A percentile compares a stretch with the other conserved stretches of the same genome.
phyloP scores from a whole-genome alignment of 106 monocot genomes.

The Chionographis japonica region DNA sequence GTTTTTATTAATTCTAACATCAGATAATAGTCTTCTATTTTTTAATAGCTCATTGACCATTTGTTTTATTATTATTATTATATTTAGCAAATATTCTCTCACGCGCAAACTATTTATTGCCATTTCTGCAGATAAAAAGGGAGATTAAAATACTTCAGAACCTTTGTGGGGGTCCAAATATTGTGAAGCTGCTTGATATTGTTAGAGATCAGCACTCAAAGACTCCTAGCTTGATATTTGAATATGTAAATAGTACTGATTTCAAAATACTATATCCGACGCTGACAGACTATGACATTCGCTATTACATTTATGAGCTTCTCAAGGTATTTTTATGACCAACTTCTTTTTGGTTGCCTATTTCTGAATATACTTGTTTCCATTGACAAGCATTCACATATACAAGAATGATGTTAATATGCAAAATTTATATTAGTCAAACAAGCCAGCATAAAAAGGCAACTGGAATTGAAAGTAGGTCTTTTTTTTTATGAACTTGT shows the following conservation, averaged over 20 bases:
- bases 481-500: too few relatives aligned
- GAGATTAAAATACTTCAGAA: conserved; percentile 66
- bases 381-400: background rate
- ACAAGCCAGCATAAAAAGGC: too few relatives aligned
- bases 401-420: too few relatives aligned
- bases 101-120: background rate
- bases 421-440: too few relatives aligned
- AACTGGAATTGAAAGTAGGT: too few relatives aligned
- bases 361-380: background rate
- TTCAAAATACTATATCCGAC: conserved; percentile 51
- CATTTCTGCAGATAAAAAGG: conserved; percentile 44
- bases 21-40: too few relatives aligned
- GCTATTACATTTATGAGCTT: conserved; percentile 60
- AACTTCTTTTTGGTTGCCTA: background rate
- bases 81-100: too few relatives aligned
- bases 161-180: conserved; percentile 62
- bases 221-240: conserved; percentile 51
- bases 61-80: too few relatives aligned
- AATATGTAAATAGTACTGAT: conserved; percentile 56
- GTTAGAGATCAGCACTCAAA: conserved; percentile 51
- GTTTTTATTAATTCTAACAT: too few relatives aligned
- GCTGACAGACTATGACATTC: conserved; percentile 56
- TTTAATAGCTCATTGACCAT: too few relatives aligned
- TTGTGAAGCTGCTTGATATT: conserved; percentile 47
- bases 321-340: conserved; percentile 32